phyloP scores from a whole-genome alignment of 2,329 filamentous ascomycete genomes.

The Xylariaceae sp. region DNA sequence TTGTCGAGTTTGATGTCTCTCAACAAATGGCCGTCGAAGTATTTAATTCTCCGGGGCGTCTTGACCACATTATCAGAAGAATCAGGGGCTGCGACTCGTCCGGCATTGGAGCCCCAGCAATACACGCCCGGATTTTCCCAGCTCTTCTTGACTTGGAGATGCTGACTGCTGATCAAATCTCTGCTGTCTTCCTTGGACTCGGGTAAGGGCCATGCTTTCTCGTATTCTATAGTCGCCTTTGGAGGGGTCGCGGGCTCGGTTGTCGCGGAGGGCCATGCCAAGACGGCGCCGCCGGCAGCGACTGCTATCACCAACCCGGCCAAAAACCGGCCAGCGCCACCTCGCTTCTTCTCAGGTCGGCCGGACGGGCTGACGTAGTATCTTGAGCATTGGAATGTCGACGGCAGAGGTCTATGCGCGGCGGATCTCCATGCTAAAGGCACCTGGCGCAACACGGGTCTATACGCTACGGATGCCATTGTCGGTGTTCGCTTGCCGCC shows the following conservation, averaged over 20 bases:
- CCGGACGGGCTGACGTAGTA: constrained; percentile 19
- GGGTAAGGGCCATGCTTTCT: constrained; percentile 57
- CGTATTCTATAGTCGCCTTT: constrained; percentile 60
- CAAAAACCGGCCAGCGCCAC: constrained; percentile 19
- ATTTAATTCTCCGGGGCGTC: constrained; percentile 70
- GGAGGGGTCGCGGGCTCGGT: constrained; percentile 22
- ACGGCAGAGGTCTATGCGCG: neutral
- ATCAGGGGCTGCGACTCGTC: constrained; percentile 79
- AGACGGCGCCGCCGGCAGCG: constrained; percentile 23
- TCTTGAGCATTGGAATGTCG: constrained; percentile 19
- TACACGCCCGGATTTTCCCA: constrained; percentile 83
- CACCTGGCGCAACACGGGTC: constrained; percentile 20
- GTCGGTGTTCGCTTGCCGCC: too few relatives aligned
- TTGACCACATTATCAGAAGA: constrained; percentile 76
- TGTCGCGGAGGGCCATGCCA: constrained; percentile 19
- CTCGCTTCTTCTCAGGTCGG: constrained; percentile 2
- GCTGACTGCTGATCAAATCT: constrained; percentile 77
- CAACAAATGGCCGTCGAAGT: constrained; percentile 80
- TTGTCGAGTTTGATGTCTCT: constrained; percentile 83
- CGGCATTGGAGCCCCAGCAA: constrained; percentile 85
- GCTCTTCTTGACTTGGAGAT: constrained; percentile 81
- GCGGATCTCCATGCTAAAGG: constrained; percentile 17
- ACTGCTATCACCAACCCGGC: constrained; percentile 24
- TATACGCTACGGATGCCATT: too few relatives aligned
- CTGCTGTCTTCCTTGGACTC: constrained; percentile 67